Evolutionary conservation across 2,329 filamentous ascomycete species (phyloP), one percentile per base, ranked within the genome.

Genomic region (Hansfordia pulvinata): DNA sequence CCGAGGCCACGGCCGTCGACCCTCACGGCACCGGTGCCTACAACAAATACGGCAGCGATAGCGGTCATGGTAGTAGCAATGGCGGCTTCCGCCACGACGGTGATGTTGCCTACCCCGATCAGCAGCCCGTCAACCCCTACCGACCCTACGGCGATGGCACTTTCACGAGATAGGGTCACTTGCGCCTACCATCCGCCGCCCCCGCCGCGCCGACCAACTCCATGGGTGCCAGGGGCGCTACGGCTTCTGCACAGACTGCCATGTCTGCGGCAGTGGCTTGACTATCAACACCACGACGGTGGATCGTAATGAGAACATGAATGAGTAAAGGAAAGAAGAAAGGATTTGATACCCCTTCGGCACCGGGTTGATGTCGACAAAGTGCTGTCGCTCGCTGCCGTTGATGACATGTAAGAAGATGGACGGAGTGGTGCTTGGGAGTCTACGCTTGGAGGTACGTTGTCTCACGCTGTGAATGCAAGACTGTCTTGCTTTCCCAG

Each of bases 1-100:
- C 51, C 6, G 50, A 53, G 28, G 30, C 41, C 17, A 53, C 50
- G 0, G 45, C 43, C 17, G 40, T 50, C n/a, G 43, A 30, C 14
- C 14, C 16, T n/a, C 34, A 34, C 15, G 40, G 41, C 17, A 22
- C 33, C n/a, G 26, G 26, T 8, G 26, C 24, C 9, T 37, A 45
- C 33, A 39, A 40, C 35, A 53, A 52, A 35, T 42, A 49, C 25
- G 43, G 40, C 21, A 38, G 46, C 6, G 32, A 37, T 7, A 14
- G 21, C n/a, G 21, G 9, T 11, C 13, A 24, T 16, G 13, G 14
- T 16, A 6, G 6, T 16, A 14, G 4, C 23, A 4, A 17, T n/a
- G n/a, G n/a, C 23, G 39, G 39, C 6, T 38, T 38, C 31, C 35
- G 39, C 21, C 35, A 47, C 17, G 38, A 48, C 14, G 47, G 44